A percentile compares a stretch with the other conserved stretches of the same genome.
phyloP scores from a whole-genome alignment of 176 grass and related monocot species.

The Triticum aestivum region DNA sequence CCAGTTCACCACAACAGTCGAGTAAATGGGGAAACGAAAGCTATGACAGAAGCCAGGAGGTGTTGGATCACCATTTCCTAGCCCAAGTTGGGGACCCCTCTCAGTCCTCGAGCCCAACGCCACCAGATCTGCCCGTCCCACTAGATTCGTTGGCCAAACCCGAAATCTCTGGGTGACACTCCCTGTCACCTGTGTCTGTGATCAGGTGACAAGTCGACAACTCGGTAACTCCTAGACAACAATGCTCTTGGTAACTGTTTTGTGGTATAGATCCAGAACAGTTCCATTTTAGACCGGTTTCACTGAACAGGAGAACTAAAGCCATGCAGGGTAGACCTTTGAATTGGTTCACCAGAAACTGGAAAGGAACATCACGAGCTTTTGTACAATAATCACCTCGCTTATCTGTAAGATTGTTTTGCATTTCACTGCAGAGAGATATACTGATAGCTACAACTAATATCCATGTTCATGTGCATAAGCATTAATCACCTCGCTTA shows the following conservation, averaged over 20 bases:
- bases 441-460: neutral
- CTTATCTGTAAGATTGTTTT: neutral
- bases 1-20: neutral
- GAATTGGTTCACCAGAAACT: neutral
- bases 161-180: no score
- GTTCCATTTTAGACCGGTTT: neutral
- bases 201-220: no score
- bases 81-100: neutral
- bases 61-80: neutral
- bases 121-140: neutral
- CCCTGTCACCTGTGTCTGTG: no score
- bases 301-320: conserved; percentile 17
- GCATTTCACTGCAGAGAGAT: neutral
- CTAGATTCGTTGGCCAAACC: no score
- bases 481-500: conserved; percentile 7
- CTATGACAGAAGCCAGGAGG: neutral
- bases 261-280: no score
- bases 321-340: neutral
- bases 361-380: neutral
- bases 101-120: neutral
- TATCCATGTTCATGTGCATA: no score
- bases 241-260: no score
- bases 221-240: no score
- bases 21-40: neutral
- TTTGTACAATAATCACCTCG: conserved; percentile 14